These are phyloP conservation scores for Cairneyella variabilis DNA, from an alignment of 495 filamentous ascomycete species.

Conservation along the genomic window DNA sequence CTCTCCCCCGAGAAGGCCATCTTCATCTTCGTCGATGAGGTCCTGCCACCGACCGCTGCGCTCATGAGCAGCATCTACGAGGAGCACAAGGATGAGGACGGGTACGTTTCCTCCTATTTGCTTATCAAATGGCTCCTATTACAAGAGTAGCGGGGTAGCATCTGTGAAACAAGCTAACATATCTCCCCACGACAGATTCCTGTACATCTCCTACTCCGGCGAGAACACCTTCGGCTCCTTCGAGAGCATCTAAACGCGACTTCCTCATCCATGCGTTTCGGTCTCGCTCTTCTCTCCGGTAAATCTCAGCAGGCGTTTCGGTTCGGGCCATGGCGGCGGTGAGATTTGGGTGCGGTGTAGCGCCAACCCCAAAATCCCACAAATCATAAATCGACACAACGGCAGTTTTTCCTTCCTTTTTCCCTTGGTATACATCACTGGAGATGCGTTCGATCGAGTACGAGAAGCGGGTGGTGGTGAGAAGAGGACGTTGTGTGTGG, in stretches of 20 bases:
- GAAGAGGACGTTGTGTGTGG: not conserved
- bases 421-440: not conserved
- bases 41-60: constrained; percentile 92
- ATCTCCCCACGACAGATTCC: constrained; percentile 13
- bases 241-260: constrained; percentile 13
- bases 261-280: not conserved
- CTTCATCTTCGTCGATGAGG: constrained; percentile 99
- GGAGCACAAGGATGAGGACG: constrained; percentile 87
- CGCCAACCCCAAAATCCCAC: not conserved
- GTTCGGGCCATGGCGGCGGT: constrained; percentile 8
- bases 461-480: not conserved
- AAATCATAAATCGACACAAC: not conserved
- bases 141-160: not conserved
- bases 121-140: not conserved
- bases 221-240: constrained; percentile 91
- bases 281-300: not conserved
- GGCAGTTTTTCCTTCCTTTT: constrained; percentile 23
- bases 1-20: constrained; percentile 99
- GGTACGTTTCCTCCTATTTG: constrained; percentile 39
- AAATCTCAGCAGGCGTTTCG: constrained; percentile 7
- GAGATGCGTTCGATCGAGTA: not conserved
- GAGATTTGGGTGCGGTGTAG: not conserved
- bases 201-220: constrained; percentile 82
- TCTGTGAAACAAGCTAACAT: not conserved
- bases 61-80: constrained; percentile 99